A percentile compares a stretch with the other conserved stretches of the same genome.
Evolutionary conservation across 768 basidiomycete genomes (phyloP).

Genomic region (Boletales sp.): DNA sequence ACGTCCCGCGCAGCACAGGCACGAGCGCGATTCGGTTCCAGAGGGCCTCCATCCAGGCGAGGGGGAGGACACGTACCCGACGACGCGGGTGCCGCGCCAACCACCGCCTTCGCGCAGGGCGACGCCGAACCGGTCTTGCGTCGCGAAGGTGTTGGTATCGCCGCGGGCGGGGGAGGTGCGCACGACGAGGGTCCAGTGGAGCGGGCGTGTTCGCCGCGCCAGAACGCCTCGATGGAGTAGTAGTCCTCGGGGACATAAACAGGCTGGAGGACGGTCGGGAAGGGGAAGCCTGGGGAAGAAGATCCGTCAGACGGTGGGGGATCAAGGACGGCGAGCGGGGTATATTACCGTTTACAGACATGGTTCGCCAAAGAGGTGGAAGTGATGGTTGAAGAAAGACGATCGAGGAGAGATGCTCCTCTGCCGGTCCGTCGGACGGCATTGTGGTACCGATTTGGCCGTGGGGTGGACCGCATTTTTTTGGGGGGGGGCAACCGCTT

Average conservation of each 20-base stretch:
- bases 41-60: slow-evolving; percentile 6
- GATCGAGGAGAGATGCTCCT: background rate
- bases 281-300: background rate
- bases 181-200: slow-evolving; percentile 28
- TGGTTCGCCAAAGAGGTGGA: background rate
- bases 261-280: slow-evolving; percentile 12
- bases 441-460: too few relatives aligned
- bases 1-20: slow-evolving; percentile 14
- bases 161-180: slow-evolving; percentile 17
- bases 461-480: too few relatives aligned
- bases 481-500: too few relatives aligned
- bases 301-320: background rate
- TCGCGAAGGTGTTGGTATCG: slow-evolving; percentile 18
- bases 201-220: slow-evolving; percentile 20
- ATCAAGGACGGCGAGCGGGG: background rate
- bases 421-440: too few relatives aligned
- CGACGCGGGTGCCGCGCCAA: slow-evolving; percentile 22
- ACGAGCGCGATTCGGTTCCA: slow-evolving; percentile 13
- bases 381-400: background rate
- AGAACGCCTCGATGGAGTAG: slow-evolving; percentile 25
- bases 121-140: slow-evolving; percentile 10
- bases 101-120: slow-evolving; percentile 5
- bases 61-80: slow-evolving; percentile 19
- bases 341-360: slow-evolving; percentile 5
- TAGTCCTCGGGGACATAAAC: slow-evolving; percentile 15